A percentile compares a stretch with the other conserved stretches of the same genome.
Evolutionary conservation across 2,329 filamentous ascomycete genomes (phyloP).

Genomic region (Penicillium sp.): DNA sequence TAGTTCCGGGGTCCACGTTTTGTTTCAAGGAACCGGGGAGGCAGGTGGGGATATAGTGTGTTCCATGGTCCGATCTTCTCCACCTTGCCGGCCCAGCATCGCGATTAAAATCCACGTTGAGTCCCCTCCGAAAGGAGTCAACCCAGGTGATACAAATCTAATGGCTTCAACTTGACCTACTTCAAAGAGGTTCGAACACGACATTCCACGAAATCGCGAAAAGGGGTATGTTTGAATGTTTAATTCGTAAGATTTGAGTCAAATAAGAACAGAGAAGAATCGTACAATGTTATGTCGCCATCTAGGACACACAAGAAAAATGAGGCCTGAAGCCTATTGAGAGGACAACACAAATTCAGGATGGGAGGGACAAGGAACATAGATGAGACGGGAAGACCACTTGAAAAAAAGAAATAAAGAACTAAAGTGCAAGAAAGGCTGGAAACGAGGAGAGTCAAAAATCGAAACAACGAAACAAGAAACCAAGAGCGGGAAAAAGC

Average conservation of each 20-base stretch:
- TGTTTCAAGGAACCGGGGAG: not conserved
- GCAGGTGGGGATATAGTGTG: not conserved
- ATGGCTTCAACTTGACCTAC: not conserved
- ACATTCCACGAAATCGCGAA: not conserved
- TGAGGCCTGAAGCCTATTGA: constrained; percentile 4
- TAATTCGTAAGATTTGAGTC: constrained; percentile 1
- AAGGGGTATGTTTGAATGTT: not conserved
- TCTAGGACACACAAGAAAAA: constrained; percentile 25
- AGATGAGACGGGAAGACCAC: too few relatives aligned
- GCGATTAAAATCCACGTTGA: constrained; percentile 1
- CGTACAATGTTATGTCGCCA: constrained; percentile 28
- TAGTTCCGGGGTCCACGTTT: not conserved
- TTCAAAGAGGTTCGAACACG: not conserved
- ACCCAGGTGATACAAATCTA: not conserved
- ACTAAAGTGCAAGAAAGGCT: constrained; percentile 5
- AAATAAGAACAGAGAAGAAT: constrained; percentile 17
- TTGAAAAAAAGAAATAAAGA: constrained; percentile 3
- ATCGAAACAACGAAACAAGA: not conserved
- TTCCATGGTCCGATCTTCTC: not conserved
- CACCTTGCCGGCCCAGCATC: not conserved
- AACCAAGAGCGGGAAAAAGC: constrained; percentile 6
- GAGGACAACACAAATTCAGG: constrained; percentile 15
- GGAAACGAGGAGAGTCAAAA: constrained; percentile 4
- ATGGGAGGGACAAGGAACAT: constrained; percentile 7
- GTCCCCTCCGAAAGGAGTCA: not conserved